Base-by-base conservation (phyloP, 2,329 filamentous ascomycete genomes). In the Aureobasidium melanogenum region DNA sequence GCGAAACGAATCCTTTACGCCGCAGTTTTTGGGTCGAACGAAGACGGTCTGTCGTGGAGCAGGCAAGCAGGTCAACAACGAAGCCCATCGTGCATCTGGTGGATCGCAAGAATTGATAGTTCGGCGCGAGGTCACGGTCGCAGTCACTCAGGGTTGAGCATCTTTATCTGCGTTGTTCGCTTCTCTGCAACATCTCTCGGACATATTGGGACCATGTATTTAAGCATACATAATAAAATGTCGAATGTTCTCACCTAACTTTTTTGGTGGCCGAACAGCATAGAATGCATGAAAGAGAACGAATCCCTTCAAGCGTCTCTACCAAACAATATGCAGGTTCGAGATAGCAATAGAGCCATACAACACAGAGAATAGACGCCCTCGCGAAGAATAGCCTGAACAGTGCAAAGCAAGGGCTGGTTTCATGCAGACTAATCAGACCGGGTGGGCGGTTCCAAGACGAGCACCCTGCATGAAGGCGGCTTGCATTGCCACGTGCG, bases 71-170 rank as follows among this genome's bases (percentile, higher is more conserved):
- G n/a, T 46, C 19, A 50, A 30, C 22, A 41, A 59, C 12, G 43
- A 59, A 15, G 38, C 44, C 5, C 43, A 59, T 39, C 56, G 44
- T 17, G 34, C 32, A 30, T 59, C 56, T 30, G 56, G 56, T 5
- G 56, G 56, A 12, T 59, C 44, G 24, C 56, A 59, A 19, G 56
- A 59, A 15, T 17, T 59, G 56, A 59, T 59, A 17, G 56, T 59
- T 14, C 56, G 56, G 8, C 56, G 56, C 1, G 56, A 59, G 32
- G 56, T 59, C 14, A 59, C 56, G 4, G 43, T 59, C 10, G 44
- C 56, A 19, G 56, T 59, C 14, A 59, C 56, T 12, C 56, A 57
- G 24, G 30, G 30, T 10, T 47, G 32, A 38, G 28, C 5, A 26
- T 56, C 6, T 43, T 28, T 24, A 2, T 55, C 10, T 41, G 5